A percentile compares a stretch with the other conserved stretches of the same genome.
Evolutionary conservation across 108 stramenopile species (phyloP).

Genomic region (Fragilaria radians): DNA sequence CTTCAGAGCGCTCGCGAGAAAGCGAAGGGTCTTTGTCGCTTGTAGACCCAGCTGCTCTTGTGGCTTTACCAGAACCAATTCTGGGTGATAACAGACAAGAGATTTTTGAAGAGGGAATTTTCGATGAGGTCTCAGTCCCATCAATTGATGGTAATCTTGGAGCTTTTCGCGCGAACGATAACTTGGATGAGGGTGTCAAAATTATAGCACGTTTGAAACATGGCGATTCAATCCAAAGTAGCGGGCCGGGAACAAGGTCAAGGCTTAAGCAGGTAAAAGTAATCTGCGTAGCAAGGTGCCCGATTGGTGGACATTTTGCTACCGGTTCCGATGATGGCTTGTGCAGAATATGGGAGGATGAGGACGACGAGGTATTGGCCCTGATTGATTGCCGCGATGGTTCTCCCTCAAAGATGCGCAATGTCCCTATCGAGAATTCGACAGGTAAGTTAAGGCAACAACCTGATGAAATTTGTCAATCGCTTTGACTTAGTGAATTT

Average conservation of each 20-base stretch:
- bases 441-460: no score
- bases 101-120: slow-evolving; percentile 5
- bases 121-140: slow-evolving; percentile 5
- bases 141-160: slow-evolving; percentile 29
- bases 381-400: slow-evolving; percentile 5
- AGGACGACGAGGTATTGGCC: slow-evolving; percentile 47
- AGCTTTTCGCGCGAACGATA: slow-evolving; percentile 63
- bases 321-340: slow-evolving; percentile 90
- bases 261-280: slow-evolving; percentile 62
- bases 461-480: no score
- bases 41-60: slow-evolving; percentile 3
- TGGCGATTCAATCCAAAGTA: slow-evolving; percentile 37
- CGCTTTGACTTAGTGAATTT: no score
- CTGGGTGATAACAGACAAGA: slow-evolving; percentile 16
- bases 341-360: slow-evolving; percentile 76
- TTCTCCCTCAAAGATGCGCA: no score
- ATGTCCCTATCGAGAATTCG: no score
- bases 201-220: slow-evolving; percentile 65
- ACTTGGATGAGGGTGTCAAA: slow-evolving; percentile 65
- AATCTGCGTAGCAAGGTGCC: slow-evolving; percentile 81
- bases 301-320: slow-evolving; percentile 76
- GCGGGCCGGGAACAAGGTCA: slow-evolving; percentile 54
- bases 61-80: slow-evolving; percentile 35
- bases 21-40: not conserved
- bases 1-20: slow-evolving; percentile 4